Conservation (phyloP, 1,139 yeast species). For the Candida tropicalis region DNA sequence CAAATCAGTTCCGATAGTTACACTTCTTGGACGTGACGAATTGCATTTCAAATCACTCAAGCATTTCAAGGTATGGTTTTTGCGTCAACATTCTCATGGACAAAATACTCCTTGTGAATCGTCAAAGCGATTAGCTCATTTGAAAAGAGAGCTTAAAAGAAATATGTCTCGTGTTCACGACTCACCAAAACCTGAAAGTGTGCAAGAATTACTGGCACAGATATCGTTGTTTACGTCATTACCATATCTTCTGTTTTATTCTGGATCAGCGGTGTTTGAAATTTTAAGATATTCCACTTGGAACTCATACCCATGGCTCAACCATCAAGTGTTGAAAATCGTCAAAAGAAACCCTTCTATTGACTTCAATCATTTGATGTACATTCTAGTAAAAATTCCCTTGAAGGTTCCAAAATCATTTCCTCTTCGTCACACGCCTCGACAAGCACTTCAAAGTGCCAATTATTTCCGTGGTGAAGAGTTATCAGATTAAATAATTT, state of each 20-base stretch:
- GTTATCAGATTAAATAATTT: too few relatives aligned
- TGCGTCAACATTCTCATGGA: not conserved
- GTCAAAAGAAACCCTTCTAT: not conserved
- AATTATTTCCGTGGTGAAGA: too few relatives aligned
- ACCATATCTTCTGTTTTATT: not conserved
- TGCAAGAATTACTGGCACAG: not conserved
- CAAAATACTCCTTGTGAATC: not conserved
- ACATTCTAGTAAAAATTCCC: not conserved
- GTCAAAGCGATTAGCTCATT: not conserved
- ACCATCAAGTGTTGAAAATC: not conserved
- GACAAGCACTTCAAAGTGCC: too few relatives aligned
- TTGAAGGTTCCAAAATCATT: not conserved
- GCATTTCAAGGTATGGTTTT: not conserved
- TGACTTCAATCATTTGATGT: slow-evolving; percentile 1
- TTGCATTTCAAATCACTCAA: not conserved
- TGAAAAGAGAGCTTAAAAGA: not conserved
- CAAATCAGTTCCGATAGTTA: not conserved
- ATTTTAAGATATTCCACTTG: not conserved
- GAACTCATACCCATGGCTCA: not conserved
- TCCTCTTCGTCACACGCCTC: too few relatives aligned
- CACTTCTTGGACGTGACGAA: not conserved
- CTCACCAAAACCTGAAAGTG: not conserved
- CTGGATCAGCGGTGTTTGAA: not conserved
- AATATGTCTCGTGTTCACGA: not conserved
- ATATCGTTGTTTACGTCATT: not conserved